Evolutionary conservation across 352 stramenopile genomes (phyloP), one percentile per base, ranked within the genome.

Genomic region (Globisporangium yorkense): DNA sequence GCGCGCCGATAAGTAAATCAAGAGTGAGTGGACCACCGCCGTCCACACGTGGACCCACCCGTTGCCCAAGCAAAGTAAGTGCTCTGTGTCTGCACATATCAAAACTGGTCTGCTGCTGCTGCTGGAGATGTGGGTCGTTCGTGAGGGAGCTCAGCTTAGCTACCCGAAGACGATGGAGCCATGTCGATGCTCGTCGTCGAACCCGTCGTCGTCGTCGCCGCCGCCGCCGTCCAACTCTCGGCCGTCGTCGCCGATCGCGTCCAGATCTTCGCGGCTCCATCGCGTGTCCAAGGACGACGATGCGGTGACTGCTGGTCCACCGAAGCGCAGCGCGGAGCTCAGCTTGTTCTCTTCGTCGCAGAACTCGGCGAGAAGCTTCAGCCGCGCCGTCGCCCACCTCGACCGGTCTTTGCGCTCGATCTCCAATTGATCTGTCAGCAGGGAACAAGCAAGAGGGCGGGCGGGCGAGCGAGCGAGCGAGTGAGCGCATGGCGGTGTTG

Each of bases 321-420:
- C 29, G 27, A 56, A 61, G n/a, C 44, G 63, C 7, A 79, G 53
- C 40, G 62, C 62, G 13, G 65, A 74, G 43, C 62, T 72, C 54
- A 92, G 63, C 51, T 88, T 89, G 72, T 71, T 88, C 54, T 89
- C 82, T 72, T 89, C 82, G 53, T 92, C 82, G 33, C 82, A 92
- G 56, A 92, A 92, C 59, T 89, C 78, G 15, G 80, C 80, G 7
- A 92, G 67, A 43, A 92, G 63, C 62, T 89, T 84, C 10, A 92
- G 67, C 18, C 82, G 68, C 35, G 77, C 72, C 18, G 75, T 83
- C 5, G 82, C 82, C 80, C 82, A 92, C 10, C 71, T 68, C 47
- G 77, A 84, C 21, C 82, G 70, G 35, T 92, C 82, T 56, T 69
- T 74, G 15, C 79, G 70, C 46, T 92, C 82, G 0, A 58, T 70